A percentile compares a stretch with the other conserved stretches of the same genome.
phyloP scores from a whole-genome alignment of 805 yeast genomes.

The Kluyveromyces lactis region DNA sequence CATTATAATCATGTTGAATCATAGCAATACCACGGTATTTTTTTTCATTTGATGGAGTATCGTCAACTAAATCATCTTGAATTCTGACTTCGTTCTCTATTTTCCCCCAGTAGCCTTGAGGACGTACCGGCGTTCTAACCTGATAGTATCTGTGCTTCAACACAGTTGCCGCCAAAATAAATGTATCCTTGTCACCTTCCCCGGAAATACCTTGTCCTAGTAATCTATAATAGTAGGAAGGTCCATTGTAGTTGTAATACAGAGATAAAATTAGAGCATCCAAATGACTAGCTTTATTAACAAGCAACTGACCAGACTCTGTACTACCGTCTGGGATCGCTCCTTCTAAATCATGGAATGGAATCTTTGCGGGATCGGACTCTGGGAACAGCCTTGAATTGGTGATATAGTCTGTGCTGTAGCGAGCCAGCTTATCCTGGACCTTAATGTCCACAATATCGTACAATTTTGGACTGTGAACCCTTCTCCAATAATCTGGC shows the following conservation, averaged over 20 bases:
- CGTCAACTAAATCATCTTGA: background rate
- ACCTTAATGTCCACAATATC: constrained; percentile 53
- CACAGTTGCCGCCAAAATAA: constrained; percentile 54
- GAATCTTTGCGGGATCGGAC: constrained; percentile 28
- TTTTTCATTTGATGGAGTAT: background rate
- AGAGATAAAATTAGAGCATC: constrained; percentile 50
- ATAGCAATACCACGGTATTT: constrained; percentile 60
- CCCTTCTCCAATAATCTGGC: constrained; percentile 88
- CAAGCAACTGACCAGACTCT: constrained; percentile 64
- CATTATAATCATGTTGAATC: constrained; percentile 67
- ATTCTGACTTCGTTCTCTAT: constrained; percentile 22
- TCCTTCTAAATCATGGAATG: constrained; percentile 53
- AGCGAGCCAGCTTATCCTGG: constrained; percentile 32
- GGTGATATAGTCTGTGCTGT: constrained; percentile 27
- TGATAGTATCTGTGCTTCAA: constrained; percentile 38
- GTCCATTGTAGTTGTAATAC: constrained; percentile 64
- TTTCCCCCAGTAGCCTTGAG: constrained; percentile 31
- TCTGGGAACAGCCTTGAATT: constrained; percentile 22
- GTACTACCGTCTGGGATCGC: constrained; percentile 62
- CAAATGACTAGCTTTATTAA: constrained; percentile 52
- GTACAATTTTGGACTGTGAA: constrained; percentile 67
- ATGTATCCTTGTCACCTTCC: constrained; percentile 75
- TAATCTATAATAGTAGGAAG: constrained; percentile 57
- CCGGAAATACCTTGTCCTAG: constrained; percentile 72
- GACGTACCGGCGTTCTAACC: constrained; percentile 30